Percentiles rank a stretch among this genome's conserved stretches.
phyloP scores from a whole-genome alignment of 306 rosid genomes.

The Prunus armeniaca region DNA sequence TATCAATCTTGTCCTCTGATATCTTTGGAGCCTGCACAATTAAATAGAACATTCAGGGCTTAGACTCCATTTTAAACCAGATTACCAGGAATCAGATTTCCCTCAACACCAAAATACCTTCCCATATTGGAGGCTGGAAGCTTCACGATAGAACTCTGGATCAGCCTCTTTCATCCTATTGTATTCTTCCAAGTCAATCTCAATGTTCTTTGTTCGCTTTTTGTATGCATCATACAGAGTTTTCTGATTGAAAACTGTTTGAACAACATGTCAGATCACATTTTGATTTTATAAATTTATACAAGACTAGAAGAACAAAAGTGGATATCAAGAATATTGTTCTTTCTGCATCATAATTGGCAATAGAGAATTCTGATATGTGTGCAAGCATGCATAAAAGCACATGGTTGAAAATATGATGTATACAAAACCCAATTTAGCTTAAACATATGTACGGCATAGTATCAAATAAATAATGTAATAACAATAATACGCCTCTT shows the following conservation, averaged over 20 bases:
- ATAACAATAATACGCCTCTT: background rate
- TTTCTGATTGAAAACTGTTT: constrained; percentile 89
- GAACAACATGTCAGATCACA: constrained; percentile 19
- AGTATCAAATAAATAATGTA: background rate
- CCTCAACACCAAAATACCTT: constrained; percentile 50
- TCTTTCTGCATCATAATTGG: background rate
- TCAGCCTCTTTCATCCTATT: constrained; percentile 93
- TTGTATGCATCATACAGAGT: constrained; percentile 84
- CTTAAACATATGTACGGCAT: background rate
- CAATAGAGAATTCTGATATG: background rate
- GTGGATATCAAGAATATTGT: background rate
- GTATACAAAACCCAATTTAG: background rate
- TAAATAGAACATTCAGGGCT: constrained; percentile 16
- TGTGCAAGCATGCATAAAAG: background rate
- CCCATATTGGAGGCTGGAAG: constrained; percentile 93
- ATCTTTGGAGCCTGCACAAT: constrained; percentile 63
- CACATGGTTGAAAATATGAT: background rate
- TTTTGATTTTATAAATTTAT: background rate
- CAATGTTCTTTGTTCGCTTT: constrained; percentile 75
- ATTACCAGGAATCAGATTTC: background rate
- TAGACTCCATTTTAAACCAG: constrained; percentile 2
- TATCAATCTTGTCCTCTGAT: constrained; percentile 82
- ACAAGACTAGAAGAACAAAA: background rate
- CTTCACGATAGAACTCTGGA: constrained; percentile 99
- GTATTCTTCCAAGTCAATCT: constrained; percentile 74